Percentiles rank a stretch among this genome's conserved stretches.
phyloP scores from a whole-genome alignment of 139 green algal species.

The Volvox reticuliferus region DNA sequence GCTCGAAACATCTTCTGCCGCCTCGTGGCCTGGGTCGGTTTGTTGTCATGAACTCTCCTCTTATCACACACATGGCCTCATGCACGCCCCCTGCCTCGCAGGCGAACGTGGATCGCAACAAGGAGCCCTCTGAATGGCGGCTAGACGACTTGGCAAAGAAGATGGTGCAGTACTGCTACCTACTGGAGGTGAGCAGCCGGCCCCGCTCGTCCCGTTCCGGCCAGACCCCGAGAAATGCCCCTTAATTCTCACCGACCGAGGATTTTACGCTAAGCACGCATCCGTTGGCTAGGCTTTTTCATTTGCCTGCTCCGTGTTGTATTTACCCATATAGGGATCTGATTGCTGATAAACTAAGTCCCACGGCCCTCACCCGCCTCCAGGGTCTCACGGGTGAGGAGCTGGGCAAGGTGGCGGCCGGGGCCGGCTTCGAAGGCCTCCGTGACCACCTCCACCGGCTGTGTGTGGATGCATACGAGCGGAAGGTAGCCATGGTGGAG shows the following conservation, averaged over 20 bases:
- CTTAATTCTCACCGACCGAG: too few species aligned
- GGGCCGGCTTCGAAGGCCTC: slow-evolving; percentile 82
- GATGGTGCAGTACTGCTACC: slow-evolving; percentile 95
- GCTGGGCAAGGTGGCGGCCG: not conserved
- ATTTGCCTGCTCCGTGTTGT: too few species aligned
- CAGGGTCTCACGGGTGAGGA: slow-evolving; percentile 34
- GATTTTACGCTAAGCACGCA: too few species aligned
- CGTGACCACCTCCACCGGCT: slow-evolving; percentile 74
- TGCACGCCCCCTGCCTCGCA: not conserved
- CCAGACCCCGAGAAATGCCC: too few species aligned
- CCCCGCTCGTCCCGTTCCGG: too few species aligned
- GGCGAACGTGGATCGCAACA: slow-evolving; percentile 56
- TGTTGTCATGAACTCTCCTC: not conserved
- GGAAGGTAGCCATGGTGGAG: slow-evolving; percentile 86
- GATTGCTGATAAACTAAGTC: not conserved
- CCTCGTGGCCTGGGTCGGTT: not conserved
- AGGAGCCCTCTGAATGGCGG: slow-evolving; percentile 83
- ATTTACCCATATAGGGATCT: too few species aligned
- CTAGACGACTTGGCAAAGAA: slow-evolving; percentile 90
- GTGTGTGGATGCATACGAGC: slow-evolving; percentile 79
- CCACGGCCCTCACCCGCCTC: not conserved
- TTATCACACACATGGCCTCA: not conserved
- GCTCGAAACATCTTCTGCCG: too few species aligned
- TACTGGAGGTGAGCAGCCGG: slow-evolving; percentile 77
- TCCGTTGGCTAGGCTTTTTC: too few species aligned